phyloP scores from a whole-genome alignment of 306 rosid species.

The Corylus heterophylla region DNA sequence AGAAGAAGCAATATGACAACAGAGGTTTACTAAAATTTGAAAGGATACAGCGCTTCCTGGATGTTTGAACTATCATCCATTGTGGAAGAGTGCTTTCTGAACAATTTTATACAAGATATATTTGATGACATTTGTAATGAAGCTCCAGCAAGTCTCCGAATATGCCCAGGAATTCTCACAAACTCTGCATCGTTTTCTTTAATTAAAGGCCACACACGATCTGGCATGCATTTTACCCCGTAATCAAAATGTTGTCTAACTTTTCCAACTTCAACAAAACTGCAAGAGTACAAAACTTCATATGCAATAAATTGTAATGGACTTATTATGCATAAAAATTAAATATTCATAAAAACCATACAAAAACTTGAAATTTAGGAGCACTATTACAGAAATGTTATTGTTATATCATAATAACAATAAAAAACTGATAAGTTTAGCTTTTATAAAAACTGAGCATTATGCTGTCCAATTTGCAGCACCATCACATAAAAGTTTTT shows the following conservation, averaged over 20 bases:
- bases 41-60: slow-evolving; percentile 78
- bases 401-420: background rate
- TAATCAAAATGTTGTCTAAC: slow-evolving; percentile 31
- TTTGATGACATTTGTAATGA: slow-evolving; percentile 50
- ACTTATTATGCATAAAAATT: slow-evolving; percentile 5
- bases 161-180: slow-evolving; percentile 40
- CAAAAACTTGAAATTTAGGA: background rate
- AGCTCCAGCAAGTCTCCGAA: slow-evolving; percentile 49
- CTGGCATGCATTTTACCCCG: slow-evolving; percentile 47
- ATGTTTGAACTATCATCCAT: slow-evolving; percentile 35
- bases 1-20: background rate
- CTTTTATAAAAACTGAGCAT: background rate
- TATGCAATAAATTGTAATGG: slow-evolving; percentile 40
- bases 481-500: background rate
- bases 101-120: slow-evolving; percentile 66
- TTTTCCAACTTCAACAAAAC: slow-evolving; percentile 68
- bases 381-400: background rate
- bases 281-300: slow-evolving; percentile 50
- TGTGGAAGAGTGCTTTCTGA: slow-evolving; percentile 38
- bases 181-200: slow-evolving; percentile 35
- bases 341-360: slow-evolving; percentile 5
- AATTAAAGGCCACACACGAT: slow-evolving; percentile 46
- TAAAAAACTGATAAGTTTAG: background rate
- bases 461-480: background rate
- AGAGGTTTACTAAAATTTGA: background rate